A percentile compares a stretch with the other conserved stretches of the same genome.
Evolutionary conservation across 2,329 filamentous ascomycete species (phyloP).

Genomic region (Apiospora pterosperma): DNA sequence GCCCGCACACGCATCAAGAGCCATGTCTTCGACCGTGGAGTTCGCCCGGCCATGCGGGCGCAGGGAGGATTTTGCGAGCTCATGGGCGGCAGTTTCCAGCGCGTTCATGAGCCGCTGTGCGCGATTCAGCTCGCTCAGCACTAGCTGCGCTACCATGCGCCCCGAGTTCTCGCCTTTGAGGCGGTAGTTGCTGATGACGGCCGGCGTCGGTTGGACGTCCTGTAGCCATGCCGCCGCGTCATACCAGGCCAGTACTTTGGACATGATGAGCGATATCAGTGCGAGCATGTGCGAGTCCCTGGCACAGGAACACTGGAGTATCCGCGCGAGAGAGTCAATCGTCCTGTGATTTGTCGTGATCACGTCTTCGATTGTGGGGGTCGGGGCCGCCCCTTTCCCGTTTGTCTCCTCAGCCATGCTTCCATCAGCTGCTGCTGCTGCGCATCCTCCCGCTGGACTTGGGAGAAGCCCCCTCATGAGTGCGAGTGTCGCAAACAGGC

Average conservation of each 20-base stretch:
- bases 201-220: neutral
- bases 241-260: conserved; percentile 32
- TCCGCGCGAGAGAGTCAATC: conserved; percentile 25
- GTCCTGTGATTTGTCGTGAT: neutral
- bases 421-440: no score
- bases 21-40: no score
- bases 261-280: conserved; percentile 28
- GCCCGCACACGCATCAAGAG: no score
- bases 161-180: conserved; percentile 17
- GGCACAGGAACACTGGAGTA: conserved; percentile 31
- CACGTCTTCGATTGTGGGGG: neutral
- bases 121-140: conserved; percentile 32
- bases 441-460: neutral
- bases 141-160: conserved; percentile 28
- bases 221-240: conserved; percentile 16
- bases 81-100: no score
- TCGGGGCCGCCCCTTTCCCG: neutral
- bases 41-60: no score
- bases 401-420: neutral
- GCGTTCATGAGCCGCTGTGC: conserved; percentile 27
- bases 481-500: neutral
- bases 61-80: no score
- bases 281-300: conserved; percentile 28
- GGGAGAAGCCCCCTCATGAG: neutral
- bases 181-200: conserved; percentile 10